Percentiles rank a stretch among this genome's conserved stretches.
Conservation (phyloP, 208 protist species). For the Crithidia bombi region DNA sequence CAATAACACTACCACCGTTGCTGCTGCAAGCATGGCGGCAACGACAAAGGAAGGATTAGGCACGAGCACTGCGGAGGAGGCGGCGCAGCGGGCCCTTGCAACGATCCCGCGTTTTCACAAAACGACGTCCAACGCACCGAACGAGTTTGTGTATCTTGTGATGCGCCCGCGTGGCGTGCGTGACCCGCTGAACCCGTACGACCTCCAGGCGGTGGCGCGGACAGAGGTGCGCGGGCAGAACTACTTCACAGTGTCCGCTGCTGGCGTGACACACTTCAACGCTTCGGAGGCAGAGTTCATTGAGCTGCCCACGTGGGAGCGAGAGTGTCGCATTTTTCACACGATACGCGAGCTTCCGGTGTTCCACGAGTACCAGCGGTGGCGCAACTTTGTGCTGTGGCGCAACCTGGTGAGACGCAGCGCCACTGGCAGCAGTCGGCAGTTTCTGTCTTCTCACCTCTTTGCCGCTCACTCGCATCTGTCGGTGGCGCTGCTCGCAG, state of each 20-base stretch:
- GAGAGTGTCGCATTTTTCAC: constrained; percentile 91
- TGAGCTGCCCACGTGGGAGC: constrained; percentile 92
- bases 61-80: constrained; percentile 13
- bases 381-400: constrained; percentile 95
- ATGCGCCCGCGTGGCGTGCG: constrained; percentile 83
- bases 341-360: constrained; percentile 90
- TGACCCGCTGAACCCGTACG: constrained; percentile 94
- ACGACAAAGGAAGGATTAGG: background rate
- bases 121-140: constrained; percentile 80
- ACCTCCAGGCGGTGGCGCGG: constrained; percentile 93
- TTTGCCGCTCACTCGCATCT: constrained; percentile 92
- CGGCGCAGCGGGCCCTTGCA: constrained; percentile 24
- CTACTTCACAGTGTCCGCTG: constrained; percentile 95
- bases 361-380: constrained; percentile 93
- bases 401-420: constrained; percentile 87
- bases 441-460: constrained; percentile 83
- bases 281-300: constrained; percentile 93
- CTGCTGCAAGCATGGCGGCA: constrained; percentile 3
- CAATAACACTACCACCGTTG: background rate
- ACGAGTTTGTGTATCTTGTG: constrained; percentile 92
- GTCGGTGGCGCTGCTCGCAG: constrained; percentile 73
- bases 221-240: constrained; percentile 73
- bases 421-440: constrained; percentile 76
- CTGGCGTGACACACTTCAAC: constrained; percentile 95
- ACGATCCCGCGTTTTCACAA: constrained; percentile 81